These are phyloP conservation scores for Ramularia collo-cygni DNA, from an alignment of 2,329 filamentous ascomycete species.

Conservation along the genomic window DNA sequence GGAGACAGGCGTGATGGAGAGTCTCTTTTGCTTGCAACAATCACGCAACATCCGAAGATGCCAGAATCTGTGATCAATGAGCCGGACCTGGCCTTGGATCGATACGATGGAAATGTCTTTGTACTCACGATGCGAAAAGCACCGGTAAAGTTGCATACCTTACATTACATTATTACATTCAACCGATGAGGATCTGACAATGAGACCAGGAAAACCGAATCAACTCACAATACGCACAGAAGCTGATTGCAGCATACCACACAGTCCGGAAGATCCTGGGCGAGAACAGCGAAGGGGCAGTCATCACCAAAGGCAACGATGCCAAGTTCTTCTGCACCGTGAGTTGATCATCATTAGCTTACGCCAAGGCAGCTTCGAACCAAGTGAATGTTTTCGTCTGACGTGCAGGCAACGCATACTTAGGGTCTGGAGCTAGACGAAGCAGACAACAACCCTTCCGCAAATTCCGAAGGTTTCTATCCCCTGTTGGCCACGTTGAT, in stretches of 20 bases:
- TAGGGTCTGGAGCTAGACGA: slow-evolving; percentile 32
- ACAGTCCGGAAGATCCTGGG: slow-evolving; percentile 43
- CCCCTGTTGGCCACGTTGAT: slow-evolving; percentile 31
- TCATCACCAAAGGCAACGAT: slow-evolving; percentile 48
- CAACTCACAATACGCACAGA: slow-evolving; percentile 45
- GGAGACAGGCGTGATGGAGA: no score
- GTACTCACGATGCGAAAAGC: slow-evolving; percentile 49
- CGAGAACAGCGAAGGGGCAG: slow-evolving; percentile 43
- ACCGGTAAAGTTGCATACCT: slow-evolving; percentile 21
- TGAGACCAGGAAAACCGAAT: slow-evolving; percentile 43
- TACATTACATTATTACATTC: no score
- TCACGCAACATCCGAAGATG: slow-evolving; percentile 9
- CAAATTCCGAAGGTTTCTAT: slow-evolving; percentile 32
- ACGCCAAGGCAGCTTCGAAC: no score
- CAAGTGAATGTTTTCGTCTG: neutral
- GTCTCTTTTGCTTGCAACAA: no score
- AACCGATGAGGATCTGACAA: no score
- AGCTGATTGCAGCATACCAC: slow-evolving; percentile 46
- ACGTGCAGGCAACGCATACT: slow-evolving; percentile 1
- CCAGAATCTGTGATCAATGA: slow-evolving; percentile 31
- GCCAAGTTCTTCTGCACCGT: slow-evolving; percentile 47
- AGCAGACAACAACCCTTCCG: slow-evolving; percentile 29
- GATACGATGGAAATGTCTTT: slow-evolving; percentile 42
- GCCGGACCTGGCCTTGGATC: slow-evolving; percentile 39
- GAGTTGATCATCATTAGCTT: slow-evolving; percentile 5